Conservation (phyloP, 1,284 basidiomycete species). For the Cryptococcus sp. region DNA sequence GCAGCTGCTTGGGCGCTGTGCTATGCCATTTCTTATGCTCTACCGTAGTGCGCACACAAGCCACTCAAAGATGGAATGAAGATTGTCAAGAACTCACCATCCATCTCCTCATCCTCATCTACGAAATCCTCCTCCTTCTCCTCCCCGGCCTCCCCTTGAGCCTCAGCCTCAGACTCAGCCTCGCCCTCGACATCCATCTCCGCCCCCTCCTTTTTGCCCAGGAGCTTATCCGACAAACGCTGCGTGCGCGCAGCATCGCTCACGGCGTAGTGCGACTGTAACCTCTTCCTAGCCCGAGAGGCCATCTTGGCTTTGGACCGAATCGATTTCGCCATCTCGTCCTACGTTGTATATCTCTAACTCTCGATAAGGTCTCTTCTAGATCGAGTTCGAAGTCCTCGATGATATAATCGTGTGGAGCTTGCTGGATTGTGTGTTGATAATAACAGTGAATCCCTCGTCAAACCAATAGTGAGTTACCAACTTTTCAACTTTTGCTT, state of each 20-base stretch:
- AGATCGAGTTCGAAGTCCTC: too few relatives aligned
- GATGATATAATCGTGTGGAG: too few relatives aligned
- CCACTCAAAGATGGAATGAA: not conserved
- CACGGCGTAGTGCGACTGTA: constrained; percentile 77
- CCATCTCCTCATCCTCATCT: constrained; percentile 23
- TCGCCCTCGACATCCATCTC: constrained; percentile 63
- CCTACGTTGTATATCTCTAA: not conserved
- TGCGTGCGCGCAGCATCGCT: constrained; percentile 79
- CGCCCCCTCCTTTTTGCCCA: constrained; percentile 71
- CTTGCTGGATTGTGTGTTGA: too few relatives aligned
- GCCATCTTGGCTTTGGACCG: constrained; percentile 85
- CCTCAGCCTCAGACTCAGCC: constrained; percentile 24
- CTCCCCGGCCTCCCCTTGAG: constrained; percentile 19
- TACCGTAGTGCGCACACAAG: too few relatives aligned
- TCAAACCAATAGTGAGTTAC: too few relatives aligned
- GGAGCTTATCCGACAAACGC: constrained; percentile 73
- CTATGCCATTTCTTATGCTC: too few relatives aligned
- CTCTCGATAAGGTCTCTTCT: too few relatives aligned
- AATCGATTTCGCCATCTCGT: constrained; percentile 84
- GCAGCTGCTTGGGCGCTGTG: too few relatives aligned
- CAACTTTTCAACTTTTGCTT: too few relatives aligned
- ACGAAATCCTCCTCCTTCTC: constrained; percentile 17
- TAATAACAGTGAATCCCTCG: too few relatives aligned
- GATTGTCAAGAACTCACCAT: constrained; percentile 20
- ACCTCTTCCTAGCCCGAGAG: constrained; percentile 81